Evolutionary conservation across 1,284 basidiomycete genomes (phyloP), one percentile per base, ranked within the genome.

Genomic region (Marasmius sp.): DNA sequence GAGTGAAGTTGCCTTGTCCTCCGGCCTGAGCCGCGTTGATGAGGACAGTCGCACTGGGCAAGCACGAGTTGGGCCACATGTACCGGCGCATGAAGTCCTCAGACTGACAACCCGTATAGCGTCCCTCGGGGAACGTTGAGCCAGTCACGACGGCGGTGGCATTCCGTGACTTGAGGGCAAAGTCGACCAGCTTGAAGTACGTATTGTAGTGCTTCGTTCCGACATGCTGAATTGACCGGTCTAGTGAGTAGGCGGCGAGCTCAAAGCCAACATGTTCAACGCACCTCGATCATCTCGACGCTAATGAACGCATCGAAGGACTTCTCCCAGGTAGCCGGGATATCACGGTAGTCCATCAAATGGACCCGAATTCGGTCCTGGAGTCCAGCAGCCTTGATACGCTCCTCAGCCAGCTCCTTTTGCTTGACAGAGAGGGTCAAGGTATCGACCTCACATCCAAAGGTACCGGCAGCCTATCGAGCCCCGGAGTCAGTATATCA

Each of bases 21-120:
- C 84, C 88, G 0, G 79, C 71, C 53, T 89, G 81, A 8, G 87
- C 87, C 47, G 85, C 86, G 58, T 86, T 85, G 61, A 91, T 85
- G 50, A 92, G 77, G 7, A 85, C 81, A 1, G 91, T 92, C 16
- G 94, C 89, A 58, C 90, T 92, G 1, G 94, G 94, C 33, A 95
- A 77, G 73, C 91, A 93, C 1, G 92, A 93, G 67, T 95, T 95
- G 3, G 94, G 94, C 91, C 94, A 96, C 86, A 95, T 91, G 77
- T 93, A 96, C 67, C 90, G 89, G 57, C 91, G 85, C 85, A 94
- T 94, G 75, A 94, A 94, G 74, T 94, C 92, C 70, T 93, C 89
- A n/a, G 88, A 83, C 87, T 91, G 89, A 70, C 88, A 90, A 38
- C 74, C 78, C 48, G 83, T 82, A 67, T 84, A 91, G 60, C 91